Conservation (phyloP, 108 stramenopile genomes). For the Skeletonema potamos region DNA sequence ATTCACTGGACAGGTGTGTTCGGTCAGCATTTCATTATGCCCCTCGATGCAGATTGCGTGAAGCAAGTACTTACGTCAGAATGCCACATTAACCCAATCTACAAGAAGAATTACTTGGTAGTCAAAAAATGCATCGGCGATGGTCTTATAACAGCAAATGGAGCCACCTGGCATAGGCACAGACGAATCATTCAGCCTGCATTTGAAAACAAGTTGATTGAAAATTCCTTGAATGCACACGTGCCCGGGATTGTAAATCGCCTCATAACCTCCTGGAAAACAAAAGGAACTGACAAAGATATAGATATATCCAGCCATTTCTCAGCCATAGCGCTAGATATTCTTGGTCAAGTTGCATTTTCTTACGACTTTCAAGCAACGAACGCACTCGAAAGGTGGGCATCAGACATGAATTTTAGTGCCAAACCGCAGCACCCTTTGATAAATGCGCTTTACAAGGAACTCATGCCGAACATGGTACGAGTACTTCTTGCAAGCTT, state of each 20-base stretch:
- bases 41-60: conserved; percentile 49
- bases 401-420: conserved; percentile 8
- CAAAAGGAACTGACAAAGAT: conserved; percentile 33
- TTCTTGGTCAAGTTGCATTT: conserved; percentile 62
- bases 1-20: conserved; percentile 50
- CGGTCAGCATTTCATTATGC: conserved; percentile 35
- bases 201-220: conserved; percentile 41
- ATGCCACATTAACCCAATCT: conserved; percentile 27
- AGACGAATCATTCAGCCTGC: conserved; percentile 66
- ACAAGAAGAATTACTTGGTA: conserved; percentile 29
- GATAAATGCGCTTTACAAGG: conserved; percentile 16
- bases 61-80: conserved; percentile 48
- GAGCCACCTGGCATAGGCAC: conserved; percentile 60
- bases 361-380: conserved; percentile 59
- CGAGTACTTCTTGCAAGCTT: conserved; percentile 27
- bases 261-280: conserved; percentile 53
- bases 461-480: conserved; percentile 17
- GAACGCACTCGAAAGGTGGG: conserved; percentile 49
- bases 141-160: conserved; percentile 62
- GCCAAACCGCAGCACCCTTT: conserved; percentile 41
- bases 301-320: conserved; percentile 57
- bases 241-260: conserved; percentile 27
- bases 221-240: conserved; percentile 37
- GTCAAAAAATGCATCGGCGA: conserved; percentile 38
- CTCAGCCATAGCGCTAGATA: conserved; percentile 56